Evolutionary conservation across 2,329 filamentous ascomycete genomes (phyloP).

Genomic region (Aspergillus novoparasiticus): DNA sequence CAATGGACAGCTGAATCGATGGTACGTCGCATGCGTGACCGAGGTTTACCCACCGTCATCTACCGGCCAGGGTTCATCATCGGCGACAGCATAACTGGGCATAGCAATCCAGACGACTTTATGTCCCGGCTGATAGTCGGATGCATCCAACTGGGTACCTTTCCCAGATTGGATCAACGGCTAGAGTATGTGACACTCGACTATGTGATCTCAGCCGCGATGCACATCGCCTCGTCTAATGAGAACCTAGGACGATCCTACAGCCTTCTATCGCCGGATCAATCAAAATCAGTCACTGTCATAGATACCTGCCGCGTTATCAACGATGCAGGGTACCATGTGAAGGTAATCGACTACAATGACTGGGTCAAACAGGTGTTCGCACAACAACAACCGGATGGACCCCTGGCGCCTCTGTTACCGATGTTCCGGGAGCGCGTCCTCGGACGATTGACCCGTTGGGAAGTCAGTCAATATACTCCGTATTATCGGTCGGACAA

Average conservation of each 20-base stretch:
- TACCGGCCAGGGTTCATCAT: slow-evolving; percentile 78
- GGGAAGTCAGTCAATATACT: slow-evolving; percentile 18
- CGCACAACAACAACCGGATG: slow-evolving; percentile 4
- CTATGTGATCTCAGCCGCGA: slow-evolving; percentile 13
- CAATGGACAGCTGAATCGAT: slow-evolving; percentile 53
- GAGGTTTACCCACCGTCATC: slow-evolving; percentile 70
- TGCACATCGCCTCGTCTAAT: slow-evolving; percentile 15
- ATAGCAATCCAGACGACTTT: slow-evolving; percentile 74
- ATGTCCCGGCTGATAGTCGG: slow-evolving; percentile 77
- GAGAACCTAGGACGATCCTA: slow-evolving; percentile 10
- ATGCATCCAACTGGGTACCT: slow-evolving; percentile 67
- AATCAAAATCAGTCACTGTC: slow-evolving; percentile 6
- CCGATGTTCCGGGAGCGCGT: slow-evolving; percentile 46
- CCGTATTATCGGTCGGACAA: slow-evolving; percentile 12
- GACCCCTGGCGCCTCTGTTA: slow-evolving; percentile 12
- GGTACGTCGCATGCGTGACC: slow-evolving; percentile 69
- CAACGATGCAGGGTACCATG: slow-evolving; percentile 11
- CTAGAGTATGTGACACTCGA: slow-evolving; percentile 13
- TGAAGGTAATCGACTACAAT: slow-evolving; percentile 10
- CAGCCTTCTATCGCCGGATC: slow-evolving; percentile 11
- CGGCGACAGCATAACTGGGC: slow-evolving; percentile 66
- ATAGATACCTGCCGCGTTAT: slow-evolving; percentile 11
- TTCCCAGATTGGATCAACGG: slow-evolving; percentile 6
- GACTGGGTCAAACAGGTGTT: slow-evolving; percentile 10
- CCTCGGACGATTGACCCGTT: slow-evolving; percentile 32